Percentiles rank a stretch among this genome's conserved stretches.
These are phyloP conservation scores for Backusella liffmaniae DNA, from an alignment of 192 early-diverging fungal species.

Conservation along the genomic window DNA sequence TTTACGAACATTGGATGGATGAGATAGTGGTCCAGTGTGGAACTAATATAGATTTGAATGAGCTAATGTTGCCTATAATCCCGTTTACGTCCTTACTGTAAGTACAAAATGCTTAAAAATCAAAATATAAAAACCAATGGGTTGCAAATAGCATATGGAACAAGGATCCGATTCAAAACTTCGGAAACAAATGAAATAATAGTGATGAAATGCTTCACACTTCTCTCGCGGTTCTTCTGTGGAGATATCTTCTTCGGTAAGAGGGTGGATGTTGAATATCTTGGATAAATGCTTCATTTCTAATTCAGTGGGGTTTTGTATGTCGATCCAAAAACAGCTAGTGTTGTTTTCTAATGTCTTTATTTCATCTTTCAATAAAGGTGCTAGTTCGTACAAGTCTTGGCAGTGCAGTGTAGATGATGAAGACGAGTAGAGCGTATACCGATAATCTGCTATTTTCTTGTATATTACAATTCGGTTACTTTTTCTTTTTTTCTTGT, in stretches of 20 bases:
- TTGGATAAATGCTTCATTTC: constrained; percentile 57
- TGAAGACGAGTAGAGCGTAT: neutral
- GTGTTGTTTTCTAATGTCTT: neutral
- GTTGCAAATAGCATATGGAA: constrained; percentile 62
- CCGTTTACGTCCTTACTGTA: constrained; percentile 39
- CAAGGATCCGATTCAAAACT: constrained; percentile 68
- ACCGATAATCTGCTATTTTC: neutral
- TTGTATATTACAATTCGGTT: neutral
- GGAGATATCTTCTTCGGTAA: constrained; percentile 86
- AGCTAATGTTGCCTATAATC: too few species aligned
- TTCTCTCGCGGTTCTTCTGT: constrained; percentile 91
- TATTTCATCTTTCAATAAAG: neutral
- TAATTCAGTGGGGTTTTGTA: constrained; percentile 43
- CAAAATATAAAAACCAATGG: constrained; percentile 64
- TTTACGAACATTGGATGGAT: constrained; percentile 83
- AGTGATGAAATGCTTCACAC: constrained; percentile 83
- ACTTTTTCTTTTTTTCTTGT: neutral
- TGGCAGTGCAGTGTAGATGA: neutral
- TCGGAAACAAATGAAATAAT: constrained; percentile 91
- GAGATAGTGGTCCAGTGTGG: constrained; percentile 74
- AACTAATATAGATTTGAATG: constrained; percentile 50
- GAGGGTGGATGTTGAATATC: constrained; percentile 73
- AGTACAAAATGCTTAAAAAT: constrained; percentile 70
- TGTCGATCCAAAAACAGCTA: constrained; percentile 71
- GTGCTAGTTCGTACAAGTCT: neutral